Percentiles rank a stretch among this genome's conserved stretches.
These are phyloP conservation scores for Mycosphaerella arachidis DNA, from an alignment of 2,329 filamentous ascomycete genomes.

Conservation along the genomic window DNA sequence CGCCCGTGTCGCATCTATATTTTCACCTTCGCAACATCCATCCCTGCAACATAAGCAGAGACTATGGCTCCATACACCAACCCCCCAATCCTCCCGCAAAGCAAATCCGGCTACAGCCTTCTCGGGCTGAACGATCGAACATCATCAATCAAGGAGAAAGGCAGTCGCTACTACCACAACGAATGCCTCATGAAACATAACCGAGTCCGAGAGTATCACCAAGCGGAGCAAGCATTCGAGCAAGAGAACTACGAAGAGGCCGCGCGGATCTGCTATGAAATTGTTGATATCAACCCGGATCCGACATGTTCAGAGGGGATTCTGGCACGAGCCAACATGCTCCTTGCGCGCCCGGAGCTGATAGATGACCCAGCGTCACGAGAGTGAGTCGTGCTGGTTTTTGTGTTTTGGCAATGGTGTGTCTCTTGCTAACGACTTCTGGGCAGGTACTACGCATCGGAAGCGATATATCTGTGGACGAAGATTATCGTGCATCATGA, in stretches of 20 bases:
- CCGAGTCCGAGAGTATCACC: background rate
- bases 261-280: background rate
- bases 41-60: background rate
- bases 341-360: constrained; percentile 3
- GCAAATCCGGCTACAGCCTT: background rate
- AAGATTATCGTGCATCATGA: background rate
- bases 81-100: background rate
- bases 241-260: background rate
- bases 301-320: background rate
- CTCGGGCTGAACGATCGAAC: background rate
- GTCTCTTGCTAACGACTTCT: background rate
- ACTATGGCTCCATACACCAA: background rate
- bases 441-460: background rate
- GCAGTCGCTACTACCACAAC: background rate
- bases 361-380: background rate
- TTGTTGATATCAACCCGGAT: background rate
- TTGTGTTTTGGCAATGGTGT: background rate
- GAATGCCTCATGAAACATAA: background rate
- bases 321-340: constrained; percentile 5
- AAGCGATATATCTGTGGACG: background rate
- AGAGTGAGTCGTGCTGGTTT: background rate
- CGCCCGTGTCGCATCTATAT: no score
- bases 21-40: background rate
- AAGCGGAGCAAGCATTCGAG: background rate
- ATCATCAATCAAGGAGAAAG: background rate